phyloP scores from a whole-genome alignment of 768 basidiomycete genomes.

The Strobilomyces echinocephalus region DNA sequence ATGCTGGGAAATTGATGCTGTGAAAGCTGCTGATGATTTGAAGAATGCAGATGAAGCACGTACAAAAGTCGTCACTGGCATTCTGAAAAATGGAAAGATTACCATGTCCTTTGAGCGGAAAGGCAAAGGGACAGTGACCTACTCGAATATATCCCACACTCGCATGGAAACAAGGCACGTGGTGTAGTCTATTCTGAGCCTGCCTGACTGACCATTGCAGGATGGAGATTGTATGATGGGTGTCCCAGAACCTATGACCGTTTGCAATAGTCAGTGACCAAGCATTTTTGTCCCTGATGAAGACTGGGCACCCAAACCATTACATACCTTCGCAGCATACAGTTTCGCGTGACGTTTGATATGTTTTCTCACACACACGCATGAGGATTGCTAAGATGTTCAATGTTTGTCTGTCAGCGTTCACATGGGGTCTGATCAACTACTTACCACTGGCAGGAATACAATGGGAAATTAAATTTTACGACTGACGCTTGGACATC shows the following conservation, averaged over 20 bases:
- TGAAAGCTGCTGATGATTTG: not conserved
- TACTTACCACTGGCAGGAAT: not conserved
- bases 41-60: not conserved
- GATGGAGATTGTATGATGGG: not conserved
- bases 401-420: no score
- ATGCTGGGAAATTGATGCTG: not conserved
- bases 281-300: not conserved
- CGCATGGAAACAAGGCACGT: not conserved
- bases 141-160: not conserved
- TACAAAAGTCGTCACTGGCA: not conserved
- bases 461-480: conserved; percentile 1
- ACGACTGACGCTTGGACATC: not conserved
- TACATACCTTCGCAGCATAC: not conserved
- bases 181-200: no score
- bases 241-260: not conserved
- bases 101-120: not conserved
- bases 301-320: not conserved
- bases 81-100: not conserved
- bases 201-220: not conserved
- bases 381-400: not conserved
- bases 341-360: not conserved
- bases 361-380: not conserved
- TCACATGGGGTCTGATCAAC: no score
- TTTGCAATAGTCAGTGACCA: not conserved
- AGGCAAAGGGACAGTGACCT: not conserved